Conservation (phyloP, 1,284 basidiomycete species). For the Ganoderma lingzhi region DNA sequence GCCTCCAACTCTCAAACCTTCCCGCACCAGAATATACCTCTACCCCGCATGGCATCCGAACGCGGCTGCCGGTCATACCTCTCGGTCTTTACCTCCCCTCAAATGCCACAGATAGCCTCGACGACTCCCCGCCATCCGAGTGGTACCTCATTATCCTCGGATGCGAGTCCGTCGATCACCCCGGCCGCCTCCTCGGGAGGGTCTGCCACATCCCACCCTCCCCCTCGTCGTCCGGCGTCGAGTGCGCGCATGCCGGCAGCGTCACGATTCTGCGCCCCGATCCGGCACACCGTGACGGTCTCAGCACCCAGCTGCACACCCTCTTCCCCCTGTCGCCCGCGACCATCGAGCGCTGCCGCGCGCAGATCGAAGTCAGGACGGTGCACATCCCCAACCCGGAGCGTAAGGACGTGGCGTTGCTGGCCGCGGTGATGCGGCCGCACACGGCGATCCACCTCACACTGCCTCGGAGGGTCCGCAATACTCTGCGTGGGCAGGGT, state of each 20-base stretch:
- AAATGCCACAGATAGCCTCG: too few relatives aligned
- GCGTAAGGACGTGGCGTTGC: background rate
- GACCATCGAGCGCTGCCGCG: background rate
- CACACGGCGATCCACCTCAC: too few relatives aligned
- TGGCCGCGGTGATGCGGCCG: too few relatives aligned
- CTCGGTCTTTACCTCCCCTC: background rate
- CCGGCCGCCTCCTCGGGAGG: background rate
- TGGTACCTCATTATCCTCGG: constrained; percentile 1
- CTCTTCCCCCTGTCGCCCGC: background rate
- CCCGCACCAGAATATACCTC: background rate
- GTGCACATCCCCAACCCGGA: background rate
- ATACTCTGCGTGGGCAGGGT: background rate
- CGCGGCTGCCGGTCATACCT: background rate
- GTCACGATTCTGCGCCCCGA: too few relatives aligned
- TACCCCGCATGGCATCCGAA: background rate
- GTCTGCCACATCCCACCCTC: background rate
- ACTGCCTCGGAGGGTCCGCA: background rate
- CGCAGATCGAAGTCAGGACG: background rate
- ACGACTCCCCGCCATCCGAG: background rate
- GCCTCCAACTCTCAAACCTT: background rate
- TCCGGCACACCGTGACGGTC: too few relatives aligned
- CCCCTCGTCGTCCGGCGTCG: background rate
- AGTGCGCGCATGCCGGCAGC: background rate
- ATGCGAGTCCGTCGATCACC: background rate
- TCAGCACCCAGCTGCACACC: too few relatives aligned